Evolutionary conservation across 176 grass and related monocot species (phyloP), one percentile per base, ranked within the genome.

Genomic region (Paspalum vaginatum): DNA sequence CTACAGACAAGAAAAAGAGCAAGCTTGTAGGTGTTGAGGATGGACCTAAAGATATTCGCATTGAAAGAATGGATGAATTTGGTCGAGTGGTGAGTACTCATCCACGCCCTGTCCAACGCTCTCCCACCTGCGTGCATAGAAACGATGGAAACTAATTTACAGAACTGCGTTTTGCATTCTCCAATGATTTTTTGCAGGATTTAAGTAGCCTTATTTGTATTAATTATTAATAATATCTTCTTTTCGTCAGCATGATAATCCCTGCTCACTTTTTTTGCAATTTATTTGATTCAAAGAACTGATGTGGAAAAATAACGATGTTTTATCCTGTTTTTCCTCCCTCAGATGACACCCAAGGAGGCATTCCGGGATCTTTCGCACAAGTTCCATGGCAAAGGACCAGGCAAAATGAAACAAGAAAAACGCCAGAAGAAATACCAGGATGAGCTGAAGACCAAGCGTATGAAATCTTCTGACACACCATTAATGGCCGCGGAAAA

Each of bases 351-450:
- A 68, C 90, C 88, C 16, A 99, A 88, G 88, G 92, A 99, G 76
- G 96, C 96, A 71, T 98, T 95, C 78, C 74, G 92, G 45, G 77
- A 80, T 80, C 84, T 95, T 77, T 95, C 96, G 11, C 92, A 95
- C 82, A 94, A 91, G 84, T 98, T 98, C 40, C 96, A 95, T 85
- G 96, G 92, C 58, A 98, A 98, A 82, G 96, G 86, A 13, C 92
- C 96, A 44, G 90, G 88, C 32, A 95, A 61, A 61, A 61, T 61
- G 58, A 61, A 61, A 61, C 58, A 61, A 61, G 58, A 61, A 61
- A 61, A 61, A 27, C 58, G 58, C 11, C 58, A 61, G 58, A 27
- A 98, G 72, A 61, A 26, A 61, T 61, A 61, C 11, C 22, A 26
- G 5, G 22, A 61, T 61, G 96, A 98, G 79, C 65, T 88, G 58